Evolutionary conservation across 768 basidiomycete genomes (phyloP).

Genomic region (Auricularia auricula-judae): DNA sequence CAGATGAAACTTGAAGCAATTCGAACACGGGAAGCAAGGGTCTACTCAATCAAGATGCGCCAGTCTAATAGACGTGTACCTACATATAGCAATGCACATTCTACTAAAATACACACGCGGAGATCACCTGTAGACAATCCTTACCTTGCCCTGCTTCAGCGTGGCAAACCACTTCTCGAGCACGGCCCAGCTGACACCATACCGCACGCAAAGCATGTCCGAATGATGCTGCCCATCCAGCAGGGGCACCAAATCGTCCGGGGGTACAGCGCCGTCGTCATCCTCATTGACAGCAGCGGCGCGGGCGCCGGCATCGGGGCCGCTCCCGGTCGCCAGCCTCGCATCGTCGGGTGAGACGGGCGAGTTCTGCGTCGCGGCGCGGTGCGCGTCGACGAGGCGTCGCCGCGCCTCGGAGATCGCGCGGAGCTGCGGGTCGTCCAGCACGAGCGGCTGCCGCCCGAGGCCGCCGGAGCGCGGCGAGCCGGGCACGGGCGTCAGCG

Average conservation of each 20-base stretch:
- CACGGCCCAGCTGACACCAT: slow-evolving; percentile 75
- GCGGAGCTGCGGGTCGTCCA: neutral
- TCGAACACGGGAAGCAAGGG: no score
- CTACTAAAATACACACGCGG: neutral
- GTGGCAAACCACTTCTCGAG: slow-evolving; percentile 60
- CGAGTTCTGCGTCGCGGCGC: slow-evolving; percentile 8
- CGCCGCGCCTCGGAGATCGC: neutral
- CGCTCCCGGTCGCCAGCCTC: slow-evolving; percentile 44
- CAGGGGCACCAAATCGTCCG: slow-evolving; percentile 43
- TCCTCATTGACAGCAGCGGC: slow-evolving; percentile 5
- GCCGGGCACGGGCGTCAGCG: neutral
- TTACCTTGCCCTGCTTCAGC: slow-evolving; percentile 33
- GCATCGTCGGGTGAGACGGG: slow-evolving; percentile 20
- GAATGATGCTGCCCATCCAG: slow-evolving; percentile 88
- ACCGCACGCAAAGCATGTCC: slow-evolving; percentile 77
- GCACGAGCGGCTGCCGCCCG: neutral
- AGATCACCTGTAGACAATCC: neutral
- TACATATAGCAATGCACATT: no score
- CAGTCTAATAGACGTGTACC: no score
- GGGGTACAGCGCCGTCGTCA: slow-evolving; percentile 29
- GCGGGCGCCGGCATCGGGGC: slow-evolving; percentile 15
- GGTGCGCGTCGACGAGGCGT: slow-evolving; percentile 8
- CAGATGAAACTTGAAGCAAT: no score
- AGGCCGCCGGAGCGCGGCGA: neutral
- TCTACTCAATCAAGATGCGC: no score